Percentiles rank a stretch among this genome's conserved stretches.
Conservation (phyloP, 495 filamentous ascomycete species). For the Pseudotulostoma volvatum region DNA sequence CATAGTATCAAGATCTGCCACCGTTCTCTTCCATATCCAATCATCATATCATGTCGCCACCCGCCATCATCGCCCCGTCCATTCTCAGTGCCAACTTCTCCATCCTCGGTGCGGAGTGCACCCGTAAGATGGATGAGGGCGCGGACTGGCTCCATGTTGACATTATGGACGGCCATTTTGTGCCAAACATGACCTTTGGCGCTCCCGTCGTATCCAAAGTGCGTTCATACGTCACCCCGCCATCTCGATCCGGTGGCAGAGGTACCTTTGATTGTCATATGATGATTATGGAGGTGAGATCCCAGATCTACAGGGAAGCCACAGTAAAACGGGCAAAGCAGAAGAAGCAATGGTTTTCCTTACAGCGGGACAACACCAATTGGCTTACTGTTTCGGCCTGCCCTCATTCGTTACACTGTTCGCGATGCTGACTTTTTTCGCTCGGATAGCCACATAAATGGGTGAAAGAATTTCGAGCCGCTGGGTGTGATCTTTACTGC, state of each 20-base stretch:
- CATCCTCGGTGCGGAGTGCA: slow-evolving; percentile 68
- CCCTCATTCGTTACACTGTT: no score
- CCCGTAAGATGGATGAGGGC: slow-evolving; percentile 59
- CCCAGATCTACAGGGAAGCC: no score
- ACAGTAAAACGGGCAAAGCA: no score
- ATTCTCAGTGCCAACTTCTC: slow-evolving; percentile 95
- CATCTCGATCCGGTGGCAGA: slow-evolving; percentile 39
- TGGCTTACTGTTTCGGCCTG: no score
- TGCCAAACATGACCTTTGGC: slow-evolving; percentile 95
- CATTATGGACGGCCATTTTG: slow-evolving; percentile 97
- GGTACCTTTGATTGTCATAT: slow-evolving; percentile 99
- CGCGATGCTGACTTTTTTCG: no score
- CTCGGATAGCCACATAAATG: slow-evolving; percentile 97
- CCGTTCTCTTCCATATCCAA: no score
- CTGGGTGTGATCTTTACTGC: slow-evolving; percentile 94
- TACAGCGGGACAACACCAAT: no score
- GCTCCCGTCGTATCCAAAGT: slow-evolving; percentile 90
- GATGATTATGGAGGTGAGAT: slow-evolving; percentile 89
- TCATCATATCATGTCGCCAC: slow-evolving; percentile 77
- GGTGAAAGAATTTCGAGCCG: slow-evolving; percentile 84
- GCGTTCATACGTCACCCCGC: slow-evolving; percentile 59
- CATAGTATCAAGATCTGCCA: no score
- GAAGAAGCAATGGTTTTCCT: no score
- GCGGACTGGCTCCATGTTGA: slow-evolving; percentile 69
- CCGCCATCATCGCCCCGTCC: slow-evolving; percentile 89